A percentile compares a stretch with the other conserved stretches of the same genome.
Evolutionary conservation across 179 eudicot genomes (phyloP).

Genomic region (Pouteria campechiana): DNA sequence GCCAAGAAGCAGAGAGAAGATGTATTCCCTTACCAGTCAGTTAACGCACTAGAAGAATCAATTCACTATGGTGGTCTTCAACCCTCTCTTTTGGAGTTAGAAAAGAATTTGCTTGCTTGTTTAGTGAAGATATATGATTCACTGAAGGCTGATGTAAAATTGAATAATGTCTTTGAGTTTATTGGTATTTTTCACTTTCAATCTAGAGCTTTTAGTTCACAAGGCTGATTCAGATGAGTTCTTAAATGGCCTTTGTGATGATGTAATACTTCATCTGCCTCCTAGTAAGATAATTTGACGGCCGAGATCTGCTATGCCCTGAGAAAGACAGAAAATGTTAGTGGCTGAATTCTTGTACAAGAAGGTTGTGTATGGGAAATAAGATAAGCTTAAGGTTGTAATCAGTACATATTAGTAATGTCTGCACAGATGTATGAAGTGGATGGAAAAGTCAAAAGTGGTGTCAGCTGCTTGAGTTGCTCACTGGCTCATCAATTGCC

Average conservation of each 20-base stretch:
- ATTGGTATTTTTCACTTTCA: slow-evolving; percentile 79
- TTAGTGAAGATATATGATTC: slow-evolving; percentile 79
- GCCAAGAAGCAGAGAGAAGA: slow-evolving; percentile 78
- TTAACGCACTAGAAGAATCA: slow-evolving; percentile 15
- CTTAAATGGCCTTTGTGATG: slow-evolving; percentile 31
- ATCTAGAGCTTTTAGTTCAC: slow-evolving; percentile 25
- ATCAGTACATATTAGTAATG: no score
- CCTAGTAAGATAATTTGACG: slow-evolving; percentile 85
- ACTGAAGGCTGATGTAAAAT: no score
- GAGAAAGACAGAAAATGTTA: no score
- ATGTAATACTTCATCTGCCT: slow-evolving; percentile 46
- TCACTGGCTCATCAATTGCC: no score
- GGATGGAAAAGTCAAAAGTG: no score
- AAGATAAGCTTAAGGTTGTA: no score
- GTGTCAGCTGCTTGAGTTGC: no score
- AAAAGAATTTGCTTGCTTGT: slow-evolving; percentile 47
- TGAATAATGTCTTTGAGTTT: slow-evolving; percentile 91
- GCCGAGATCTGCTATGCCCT: no score
- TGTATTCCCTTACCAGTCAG: slow-evolving; percentile 21
- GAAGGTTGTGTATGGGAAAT: no score
- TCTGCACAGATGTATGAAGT: no score
- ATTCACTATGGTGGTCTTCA: slow-evolving; percentile 19
- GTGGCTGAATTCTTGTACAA: no score
- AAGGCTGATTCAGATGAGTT: slow-evolving; percentile 35
- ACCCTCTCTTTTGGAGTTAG: no score